phyloP scores from a whole-genome alignment of 2,329 filamentous ascomycete species.

The Verticillium dahliae region DNA sequence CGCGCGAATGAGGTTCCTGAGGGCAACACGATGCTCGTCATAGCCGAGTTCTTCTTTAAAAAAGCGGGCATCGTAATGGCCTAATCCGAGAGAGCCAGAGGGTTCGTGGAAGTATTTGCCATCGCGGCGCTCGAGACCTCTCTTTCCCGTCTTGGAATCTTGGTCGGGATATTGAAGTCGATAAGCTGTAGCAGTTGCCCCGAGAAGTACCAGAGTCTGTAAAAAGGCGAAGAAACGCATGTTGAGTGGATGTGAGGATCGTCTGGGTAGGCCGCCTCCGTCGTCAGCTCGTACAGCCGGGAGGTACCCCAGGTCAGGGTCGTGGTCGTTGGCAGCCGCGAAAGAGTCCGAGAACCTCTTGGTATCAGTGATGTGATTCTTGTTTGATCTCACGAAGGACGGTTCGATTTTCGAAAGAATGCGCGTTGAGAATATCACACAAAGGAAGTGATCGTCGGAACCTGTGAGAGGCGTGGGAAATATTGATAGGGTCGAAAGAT shows the following conservation, averaged over 20 bases:
- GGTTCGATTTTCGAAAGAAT: neutral
- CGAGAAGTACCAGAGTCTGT: neutral
- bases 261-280: neutral
- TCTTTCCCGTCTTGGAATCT: neutral
- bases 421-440: neutral
- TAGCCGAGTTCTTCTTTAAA: constrained; percentile 59
- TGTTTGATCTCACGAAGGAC: neutral
- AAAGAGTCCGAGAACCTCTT: neutral
- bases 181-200: neutral
- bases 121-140: constrained; percentile 27
- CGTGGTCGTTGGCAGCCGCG: neutral
- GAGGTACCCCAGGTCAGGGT: neutral
- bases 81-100: constrained; percentile 50
- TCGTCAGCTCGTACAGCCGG: neutral
- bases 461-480: neutral
- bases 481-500: neutral
- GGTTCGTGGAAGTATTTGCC: constrained; percentile 58
- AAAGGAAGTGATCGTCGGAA: neutral
- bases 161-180: neutral
- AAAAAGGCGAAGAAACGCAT: neutral
- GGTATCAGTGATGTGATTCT: neutral
- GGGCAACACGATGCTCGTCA: constrained; percentile 56
- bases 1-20: constrained; percentile 64
- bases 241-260: neutral
- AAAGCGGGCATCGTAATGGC: constrained; percentile 70